These are phyloP conservation scores for Thelonectria olida DNA, from an alignment of 2,329 filamentous ascomycete genomes.

Conservation along the genomic window DNA sequence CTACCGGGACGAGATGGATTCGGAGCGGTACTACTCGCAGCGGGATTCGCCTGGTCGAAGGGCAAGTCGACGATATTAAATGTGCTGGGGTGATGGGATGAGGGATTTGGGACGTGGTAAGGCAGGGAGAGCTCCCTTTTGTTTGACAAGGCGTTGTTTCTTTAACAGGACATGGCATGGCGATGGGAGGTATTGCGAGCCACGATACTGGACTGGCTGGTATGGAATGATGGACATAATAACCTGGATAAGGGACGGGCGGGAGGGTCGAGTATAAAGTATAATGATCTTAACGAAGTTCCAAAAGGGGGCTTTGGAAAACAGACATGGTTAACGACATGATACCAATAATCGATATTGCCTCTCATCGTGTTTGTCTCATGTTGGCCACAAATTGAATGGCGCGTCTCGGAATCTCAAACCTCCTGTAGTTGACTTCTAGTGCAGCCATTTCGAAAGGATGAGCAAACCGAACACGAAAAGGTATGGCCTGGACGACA, in stretches of 20 bases:
- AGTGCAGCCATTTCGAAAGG: too few relatives aligned
- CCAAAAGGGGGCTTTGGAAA: background rate
- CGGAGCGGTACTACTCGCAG: slow-evolving; percentile 29
- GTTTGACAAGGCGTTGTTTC: background rate
- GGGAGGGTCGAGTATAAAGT: background rate
- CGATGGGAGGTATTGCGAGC: background rate
- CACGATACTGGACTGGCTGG: too few relatives aligned
- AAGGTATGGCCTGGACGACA: background rate
- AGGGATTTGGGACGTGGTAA: background rate
- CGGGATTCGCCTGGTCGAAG: slow-evolving; percentile 35
- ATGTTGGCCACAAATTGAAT: too few relatives aligned
- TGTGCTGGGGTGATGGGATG: too few relatives aligned
- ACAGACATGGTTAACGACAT: background rate
- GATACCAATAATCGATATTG: too few relatives aligned
- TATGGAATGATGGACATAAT: background rate
- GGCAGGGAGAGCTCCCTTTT: background rate
- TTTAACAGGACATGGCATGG: background rate
- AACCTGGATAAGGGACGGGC: background rate
- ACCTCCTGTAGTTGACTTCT: too few relatives aligned
- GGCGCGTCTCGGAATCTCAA: too few relatives aligned
- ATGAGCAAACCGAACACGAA: too few relatives aligned
- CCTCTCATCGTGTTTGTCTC: too few relatives aligned
- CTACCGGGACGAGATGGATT: slow-evolving; percentile 25
- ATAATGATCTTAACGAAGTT: background rate
- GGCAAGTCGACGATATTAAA: slow-evolving; percentile 33